These are phyloP conservation scores for Penicillium atrosanguineum DNA, from an alignment of 495 filamentous ascomycete species.

Conservation along the genomic window DNA sequence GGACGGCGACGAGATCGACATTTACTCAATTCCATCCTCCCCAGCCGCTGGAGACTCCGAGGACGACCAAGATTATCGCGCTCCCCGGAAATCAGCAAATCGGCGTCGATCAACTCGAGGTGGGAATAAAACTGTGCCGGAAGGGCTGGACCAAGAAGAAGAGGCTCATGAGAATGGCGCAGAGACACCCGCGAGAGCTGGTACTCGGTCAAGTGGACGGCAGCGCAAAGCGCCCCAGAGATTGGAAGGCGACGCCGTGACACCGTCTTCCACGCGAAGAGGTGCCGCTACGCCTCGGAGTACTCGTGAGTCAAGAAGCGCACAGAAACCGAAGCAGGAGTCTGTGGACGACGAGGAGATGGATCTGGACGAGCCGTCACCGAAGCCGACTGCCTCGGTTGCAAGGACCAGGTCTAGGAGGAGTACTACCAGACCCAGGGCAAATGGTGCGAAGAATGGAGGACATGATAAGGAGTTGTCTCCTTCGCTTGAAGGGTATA, in stretches of 20 bases:
- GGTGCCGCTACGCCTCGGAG: slow-evolving; percentile 23
- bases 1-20: slow-evolving; percentile 21
- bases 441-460: slow-evolving; percentile 11
- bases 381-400: slow-evolving; percentile 14
- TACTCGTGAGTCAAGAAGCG: slow-evolving; percentile 21
- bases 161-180: slow-evolving; percentile 6
- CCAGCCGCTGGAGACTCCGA: slow-evolving; percentile 10
- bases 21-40: slow-evolving; percentile 22
- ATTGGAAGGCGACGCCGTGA: slow-evolving; percentile 30
- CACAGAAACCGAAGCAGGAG: slow-evolving; percentile 18
- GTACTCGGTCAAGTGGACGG: slow-evolving; percentile 38
- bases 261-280: slow-evolving; percentile 25
- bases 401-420: slow-evolving; percentile 32
- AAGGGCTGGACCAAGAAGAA: slow-evolving; percentile 5
- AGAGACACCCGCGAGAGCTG: slow-evolving; percentile 26
- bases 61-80: slow-evolving; percentile 17
- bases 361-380: slow-evolving; percentile 20
- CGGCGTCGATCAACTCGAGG: slow-evolving; percentile 29
- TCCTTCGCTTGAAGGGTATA: slow-evolving; percentile 29
- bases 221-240: slow-evolving; percentile 41
- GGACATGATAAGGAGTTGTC: slow-evolving; percentile 20
- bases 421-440: slow-evolving; percentile 22
- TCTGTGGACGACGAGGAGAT: slow-evolving; percentile 18
- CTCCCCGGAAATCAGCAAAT: slow-evolving; percentile 16
- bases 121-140: slow-evolving; percentile 3